A percentile compares a stretch with the other conserved stretches of the same genome.
phyloP scores from a whole-genome alignment of 1,139 yeast genomes.

The Blastobotrys niveus region DNA sequence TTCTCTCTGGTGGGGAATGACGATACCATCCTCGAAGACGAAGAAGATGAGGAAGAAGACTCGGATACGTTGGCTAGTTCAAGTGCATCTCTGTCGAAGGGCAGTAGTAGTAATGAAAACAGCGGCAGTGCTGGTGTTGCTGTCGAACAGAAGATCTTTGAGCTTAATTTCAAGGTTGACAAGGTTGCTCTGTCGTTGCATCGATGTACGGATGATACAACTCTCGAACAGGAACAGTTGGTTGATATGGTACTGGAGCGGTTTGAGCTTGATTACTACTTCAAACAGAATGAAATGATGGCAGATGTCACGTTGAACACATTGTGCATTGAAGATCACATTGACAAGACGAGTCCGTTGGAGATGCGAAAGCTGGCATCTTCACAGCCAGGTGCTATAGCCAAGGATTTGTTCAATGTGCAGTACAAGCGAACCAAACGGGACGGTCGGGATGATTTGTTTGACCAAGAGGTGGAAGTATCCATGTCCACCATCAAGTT shows the following conservation, averaged over 20 bases:
- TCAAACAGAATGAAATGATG: slow-evolving; percentile 56
- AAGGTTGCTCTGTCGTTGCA: slow-evolving; percentile 56
- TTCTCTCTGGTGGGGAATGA: slow-evolving; percentile 12
- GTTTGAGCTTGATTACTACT: slow-evolving; percentile 54
- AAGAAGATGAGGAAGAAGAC: slow-evolving; percentile 5
- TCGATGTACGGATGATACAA: slow-evolving; percentile 58
- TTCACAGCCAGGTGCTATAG: slow-evolving; percentile 38
- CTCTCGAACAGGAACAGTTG: slow-evolving; percentile 60
- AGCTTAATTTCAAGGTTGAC: slow-evolving; percentile 64
- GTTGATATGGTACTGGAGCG: slow-evolving; percentile 69
- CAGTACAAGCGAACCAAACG: slow-evolving; percentile 43
- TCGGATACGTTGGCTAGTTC: slow-evolving; percentile 7
- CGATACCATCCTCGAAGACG: slow-evolving; percentile 3
- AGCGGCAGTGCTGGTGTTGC: background rate
- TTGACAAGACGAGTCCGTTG: slow-evolving; percentile 55
- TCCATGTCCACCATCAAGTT: slow-evolving; percentile 75
- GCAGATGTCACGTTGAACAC: slow-evolving; percentile 61
- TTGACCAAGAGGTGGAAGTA: slow-evolving; percentile 71
- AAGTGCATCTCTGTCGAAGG: background rate
- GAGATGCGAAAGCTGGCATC: slow-evolving; percentile 69
- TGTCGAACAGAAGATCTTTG: slow-evolving; percentile 54
- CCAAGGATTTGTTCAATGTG: slow-evolving; percentile 46
- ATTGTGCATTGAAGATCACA: slow-evolving; percentile 66
- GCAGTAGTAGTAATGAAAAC: background rate
- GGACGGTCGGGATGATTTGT: slow-evolving; percentile 43